phyloP scores from a whole-genome alignment of 768 basidiomycete species.

The Mycena kentingensis region DNA sequence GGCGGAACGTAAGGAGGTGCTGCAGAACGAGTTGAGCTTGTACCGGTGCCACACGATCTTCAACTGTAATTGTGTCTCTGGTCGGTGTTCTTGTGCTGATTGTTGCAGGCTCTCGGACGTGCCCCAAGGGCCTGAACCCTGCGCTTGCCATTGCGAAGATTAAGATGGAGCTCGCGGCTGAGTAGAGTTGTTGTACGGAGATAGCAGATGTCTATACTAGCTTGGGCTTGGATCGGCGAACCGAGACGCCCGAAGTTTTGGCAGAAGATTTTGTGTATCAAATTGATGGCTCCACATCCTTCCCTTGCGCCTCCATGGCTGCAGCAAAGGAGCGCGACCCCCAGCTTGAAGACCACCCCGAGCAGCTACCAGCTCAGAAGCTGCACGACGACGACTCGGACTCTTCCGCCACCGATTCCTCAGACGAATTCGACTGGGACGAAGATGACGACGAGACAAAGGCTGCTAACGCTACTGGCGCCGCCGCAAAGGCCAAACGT shows the following conservation, averaged over 20 bases:
- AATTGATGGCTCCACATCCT: slow-evolving; percentile 4
- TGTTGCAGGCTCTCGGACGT: slow-evolving; percentile 79
- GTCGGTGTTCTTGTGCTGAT: background rate
- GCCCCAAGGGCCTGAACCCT: slow-evolving; percentile 95
- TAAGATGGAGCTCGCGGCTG: slow-evolving; percentile 84
- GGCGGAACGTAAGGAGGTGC: slow-evolving; percentile 81
- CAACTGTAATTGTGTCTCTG: slow-evolving; percentile 65
- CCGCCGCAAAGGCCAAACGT: slow-evolving; percentile 53
- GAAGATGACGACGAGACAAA: slow-evolving; percentile 50
- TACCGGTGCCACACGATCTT: slow-evolving; percentile 99
- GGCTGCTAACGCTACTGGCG: slow-evolving; percentile 25
- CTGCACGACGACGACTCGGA: slow-evolving; percentile 37
- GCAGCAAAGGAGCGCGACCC: slow-evolving; percentile 27
- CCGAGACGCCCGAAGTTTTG: too few relatives aligned
- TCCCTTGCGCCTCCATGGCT: slow-evolving; percentile 6
- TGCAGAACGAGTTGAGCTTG: slow-evolving; percentile 95
- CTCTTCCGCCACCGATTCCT: slow-evolving; percentile 57
- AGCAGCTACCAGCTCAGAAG: slow-evolving; percentile 9
- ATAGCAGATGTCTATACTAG: too few relatives aligned
- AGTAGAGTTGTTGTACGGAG: too few relatives aligned
- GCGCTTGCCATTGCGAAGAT: slow-evolving; percentile 91
- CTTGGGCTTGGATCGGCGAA: too few relatives aligned
- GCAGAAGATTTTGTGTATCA: too few relatives aligned
- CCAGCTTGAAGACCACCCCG: slow-evolving; percentile 20
- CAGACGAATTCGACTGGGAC: slow-evolving; percentile 79